Conservation (phyloP, 1,284 basidiomycete species). For the Malassezia equina region DNA sequence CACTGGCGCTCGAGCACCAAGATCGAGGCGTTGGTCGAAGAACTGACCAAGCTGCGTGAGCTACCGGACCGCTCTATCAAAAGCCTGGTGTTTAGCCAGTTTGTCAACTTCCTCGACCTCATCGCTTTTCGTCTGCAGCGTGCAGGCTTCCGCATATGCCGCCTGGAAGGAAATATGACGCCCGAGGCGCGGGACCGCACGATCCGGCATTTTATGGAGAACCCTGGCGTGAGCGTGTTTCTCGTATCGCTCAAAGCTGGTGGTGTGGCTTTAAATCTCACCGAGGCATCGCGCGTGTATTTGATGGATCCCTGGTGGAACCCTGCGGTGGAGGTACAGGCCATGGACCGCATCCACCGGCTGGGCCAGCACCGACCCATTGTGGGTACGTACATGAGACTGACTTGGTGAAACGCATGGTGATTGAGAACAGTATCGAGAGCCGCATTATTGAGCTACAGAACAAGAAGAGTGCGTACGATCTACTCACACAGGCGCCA, state of each 20-base stretch:
- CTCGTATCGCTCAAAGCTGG: conserved; percentile 88
- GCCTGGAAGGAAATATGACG: conserved; percentile 91
- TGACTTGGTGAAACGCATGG: conserved; percentile 72
- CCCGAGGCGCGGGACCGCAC: conserved; percentile 90
- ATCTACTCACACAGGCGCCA: conserved; percentile 60
- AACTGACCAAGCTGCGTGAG: conserved; percentile 69
- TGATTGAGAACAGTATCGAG: conserved; percentile 93
- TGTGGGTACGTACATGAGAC: conserved; percentile 50
- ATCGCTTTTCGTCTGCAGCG: conserved; percentile 85
- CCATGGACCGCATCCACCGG: conserved; percentile 82
- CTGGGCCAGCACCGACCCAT: conserved; percentile 76
- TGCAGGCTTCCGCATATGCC: conserved; percentile 76
- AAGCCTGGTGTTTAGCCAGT: conserved; percentile 90
- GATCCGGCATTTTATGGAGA: conserved; percentile 90
- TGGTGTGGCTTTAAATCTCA: conserved; percentile 62
- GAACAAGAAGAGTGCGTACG: conserved; percentile 69
- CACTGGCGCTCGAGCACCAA: conserved; percentile 90
- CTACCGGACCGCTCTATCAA: conserved; percentile 80
- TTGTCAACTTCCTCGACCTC: conserved; percentile 67
- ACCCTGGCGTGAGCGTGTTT: conserved; percentile 88
- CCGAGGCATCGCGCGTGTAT: conserved; percentile 45
- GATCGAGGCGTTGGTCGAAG: conserved; percentile 92
- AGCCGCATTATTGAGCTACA: conserved; percentile 79
- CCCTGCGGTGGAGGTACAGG: conserved; percentile 53
- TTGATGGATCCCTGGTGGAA: conserved; percentile 49